Base-by-base conservation (phyloP, 129 eudicot species). In the Pittosporum tobira region DNA sequence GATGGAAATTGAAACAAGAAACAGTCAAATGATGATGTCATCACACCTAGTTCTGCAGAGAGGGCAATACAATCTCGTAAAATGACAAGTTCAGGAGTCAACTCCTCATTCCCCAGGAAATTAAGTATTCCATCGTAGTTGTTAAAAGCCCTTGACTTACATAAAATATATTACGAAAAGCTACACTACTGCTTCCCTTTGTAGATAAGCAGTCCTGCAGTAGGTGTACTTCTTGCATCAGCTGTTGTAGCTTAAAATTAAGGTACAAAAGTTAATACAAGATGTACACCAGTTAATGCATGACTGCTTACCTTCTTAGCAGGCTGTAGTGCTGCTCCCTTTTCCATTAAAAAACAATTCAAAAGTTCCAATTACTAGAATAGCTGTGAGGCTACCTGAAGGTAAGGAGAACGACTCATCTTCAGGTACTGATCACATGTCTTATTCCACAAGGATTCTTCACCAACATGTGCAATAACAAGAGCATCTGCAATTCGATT, bases 391-490 rank as follows among this genome's bases (percentile, higher is more conserved):
- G 28, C 13, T 58, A 79, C 98, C 94, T 91, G 80, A 20, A 91
- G 74, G 79, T 91, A 91, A 6, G 98, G 87, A 60, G 94, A 75
- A 21, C 64, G 64, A 34, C 79, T 78, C 66, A 54, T 78, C 71
- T 86, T 86, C 38, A 91, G 78, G 73, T 80, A 86, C 61, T 78
- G 87, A 67, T 91, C 90, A 36, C 94, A 90, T 42, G 96, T 91
- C 57, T 51, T 76, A 71, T 86, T 94, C 98, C 98, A 91, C 66
- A 91, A 67, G 25, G 94, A 71, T 29, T 77, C 67, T 50, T 90
- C 98, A 68, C 98, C 98, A 58, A 81, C 95, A 61, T 86, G 88
- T 12, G 95, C 88, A 71, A 91, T 91, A 65, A 86, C 98, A 59
- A 91, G 72, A 63, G 98, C 98, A 86, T 91, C 98, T 19, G 98